Base-by-base conservation (phyloP, 1,284 basidiomycete species). In the Trichosporon sp. region DNA sequence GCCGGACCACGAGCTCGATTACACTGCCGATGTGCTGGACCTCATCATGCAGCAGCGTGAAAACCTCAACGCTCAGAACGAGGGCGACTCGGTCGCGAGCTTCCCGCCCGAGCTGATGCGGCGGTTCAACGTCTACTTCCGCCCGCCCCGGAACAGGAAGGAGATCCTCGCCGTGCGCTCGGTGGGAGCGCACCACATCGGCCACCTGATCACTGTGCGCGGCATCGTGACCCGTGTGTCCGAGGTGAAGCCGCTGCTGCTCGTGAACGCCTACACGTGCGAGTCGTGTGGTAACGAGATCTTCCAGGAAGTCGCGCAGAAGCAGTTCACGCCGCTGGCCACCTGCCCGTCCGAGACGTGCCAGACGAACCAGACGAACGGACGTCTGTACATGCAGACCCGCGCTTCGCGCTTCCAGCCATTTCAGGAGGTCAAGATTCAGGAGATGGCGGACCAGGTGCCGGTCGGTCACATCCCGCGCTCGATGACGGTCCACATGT, bases 391-490 rank as follows among this genome's bases (percentile, higher is more conserved):
- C 76, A 97, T 98, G 90, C 96, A 99, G 81, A 97, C 95, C 3
- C 86, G 96, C 34, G 96, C 96, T 21, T 93, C 91, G 81, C 89
- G 96, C 65, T 99, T 99, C 81, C 91, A 90, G 73, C 93, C 95
- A 0, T 99, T 99, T 85, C 96, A 99, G 78, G 96, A 99, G 80
- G 88, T 97, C 70, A 96, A 96, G 81, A 92, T 99, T 57, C 96
- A 99, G 79, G 96, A 99, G 81, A 96, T 99, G 95, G 91, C 96
- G 25, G 96, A 99, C 76, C 96, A 99, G 88, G 96, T 99, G 0
- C 96, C 96, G 23, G 95, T 99, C 36, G 96, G 96, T 3, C 96
- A 99, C 78, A 99, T 99, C 65, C 96, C 96, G 32, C 89, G 96
- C 36, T 94, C 94, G 2, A 99, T 98, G 96, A 95, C 94, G 0